Conservation (phyloP, 2,329 filamentous ascomycete species). For the Beauveria asiatica region DNA sequence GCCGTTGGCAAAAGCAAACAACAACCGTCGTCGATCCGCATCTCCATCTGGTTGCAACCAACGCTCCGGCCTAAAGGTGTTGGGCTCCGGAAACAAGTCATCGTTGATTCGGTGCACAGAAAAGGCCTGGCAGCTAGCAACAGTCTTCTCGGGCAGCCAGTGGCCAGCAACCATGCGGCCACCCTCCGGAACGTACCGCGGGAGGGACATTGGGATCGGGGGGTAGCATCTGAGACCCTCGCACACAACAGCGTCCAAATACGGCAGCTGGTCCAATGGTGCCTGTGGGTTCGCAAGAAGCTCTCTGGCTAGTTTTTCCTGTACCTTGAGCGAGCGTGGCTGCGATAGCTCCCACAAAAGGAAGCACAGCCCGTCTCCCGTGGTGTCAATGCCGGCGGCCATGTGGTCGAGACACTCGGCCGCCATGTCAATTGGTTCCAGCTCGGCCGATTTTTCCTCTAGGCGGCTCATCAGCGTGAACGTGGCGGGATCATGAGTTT, state of each 20-base stretch:
- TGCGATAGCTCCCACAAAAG: slow-evolving; percentile 64
- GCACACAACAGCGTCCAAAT: slow-evolving; percentile 54
- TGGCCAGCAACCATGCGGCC: slow-evolving; percentile 49
- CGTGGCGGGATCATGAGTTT: slow-evolving; percentile 34
- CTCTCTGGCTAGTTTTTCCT: slow-evolving; percentile 45
- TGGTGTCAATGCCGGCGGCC: slow-evolving; percentile 64
- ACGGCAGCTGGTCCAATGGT: slow-evolving; percentile 42
- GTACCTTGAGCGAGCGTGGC: slow-evolving; percentile 41
- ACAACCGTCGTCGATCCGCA: slow-evolving; percentile 53
- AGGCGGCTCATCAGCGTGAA: slow-evolving; percentile 54
- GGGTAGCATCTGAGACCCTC: slow-evolving; percentile 56
- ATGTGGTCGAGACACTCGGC: slow-evolving; percentile 66
- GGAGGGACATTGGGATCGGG: slow-evolving; percentile 59
- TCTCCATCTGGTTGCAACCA: slow-evolving; percentile 73
- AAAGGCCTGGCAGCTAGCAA: slow-evolving; percentile 54
- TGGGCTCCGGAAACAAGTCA: slow-evolving; percentile 69
- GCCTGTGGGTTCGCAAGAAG: slow-evolving; percentile 32
- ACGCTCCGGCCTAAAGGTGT: slow-evolving; percentile 69
- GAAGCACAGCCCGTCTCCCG: slow-evolving; percentile 60
- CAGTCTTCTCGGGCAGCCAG: slow-evolving; percentile 42
- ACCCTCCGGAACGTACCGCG: slow-evolving; percentile 46
- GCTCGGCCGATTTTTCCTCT: slow-evolving; percentile 37
- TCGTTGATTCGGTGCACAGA: slow-evolving; percentile 51
- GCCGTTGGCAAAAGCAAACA: slow-evolving; percentile 59
- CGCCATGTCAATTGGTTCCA: slow-evolving; percentile 48